Conservation (phyloP, 208 protist genomes). For the Crithidia expoeki region DNA sequence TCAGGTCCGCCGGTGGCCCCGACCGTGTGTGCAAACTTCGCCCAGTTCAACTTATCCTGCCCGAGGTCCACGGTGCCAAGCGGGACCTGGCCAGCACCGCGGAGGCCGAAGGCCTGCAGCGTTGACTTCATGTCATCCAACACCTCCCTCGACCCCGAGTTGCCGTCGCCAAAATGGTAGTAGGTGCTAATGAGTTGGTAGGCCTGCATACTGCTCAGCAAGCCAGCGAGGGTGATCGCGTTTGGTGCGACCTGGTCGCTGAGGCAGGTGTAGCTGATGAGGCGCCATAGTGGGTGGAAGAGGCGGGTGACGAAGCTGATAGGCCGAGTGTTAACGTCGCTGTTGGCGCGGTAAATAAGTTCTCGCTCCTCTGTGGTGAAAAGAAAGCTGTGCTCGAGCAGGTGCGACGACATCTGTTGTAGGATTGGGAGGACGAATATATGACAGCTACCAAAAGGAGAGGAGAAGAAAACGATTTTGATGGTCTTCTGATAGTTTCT, state of each 20-base stretch:
- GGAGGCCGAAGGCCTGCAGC: conserved; percentile 46
- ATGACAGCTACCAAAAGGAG: too few species aligned
- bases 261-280: conserved; percentile 59
- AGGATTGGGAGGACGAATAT: too few species aligned
- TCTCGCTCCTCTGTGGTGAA: conserved; percentile 80
- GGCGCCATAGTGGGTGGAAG: conserved; percentile 65
- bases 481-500: not conserved
- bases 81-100: conserved; percentile 45
- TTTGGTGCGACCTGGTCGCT: conserved; percentile 91
- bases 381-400: conserved; percentile 81
- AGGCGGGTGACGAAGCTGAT: conserved; percentile 80
- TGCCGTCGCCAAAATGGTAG: conserved; percentile 40
- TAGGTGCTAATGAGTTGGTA: conserved; percentile 86
- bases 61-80: conserved; percentile 18
- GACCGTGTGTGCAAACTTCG: conserved; percentile 2
- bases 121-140: conserved; percentile 36
- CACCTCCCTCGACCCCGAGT: conserved; percentile 8
- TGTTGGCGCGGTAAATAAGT: conserved; percentile 65
- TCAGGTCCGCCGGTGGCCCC: not conserved
- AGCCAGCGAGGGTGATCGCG: conserved; percentile 83
- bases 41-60: conserved; percentile 20
- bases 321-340: conserved; percentile 72
- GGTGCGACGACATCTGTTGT: conserved; percentile 42
- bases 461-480: not conserved
- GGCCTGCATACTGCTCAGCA: conserved; percentile 83